Evolutionary conservation across 805 yeast genomes (phyloP).

Genomic region (Wickerhamomyces hampshirensis): DNA sequence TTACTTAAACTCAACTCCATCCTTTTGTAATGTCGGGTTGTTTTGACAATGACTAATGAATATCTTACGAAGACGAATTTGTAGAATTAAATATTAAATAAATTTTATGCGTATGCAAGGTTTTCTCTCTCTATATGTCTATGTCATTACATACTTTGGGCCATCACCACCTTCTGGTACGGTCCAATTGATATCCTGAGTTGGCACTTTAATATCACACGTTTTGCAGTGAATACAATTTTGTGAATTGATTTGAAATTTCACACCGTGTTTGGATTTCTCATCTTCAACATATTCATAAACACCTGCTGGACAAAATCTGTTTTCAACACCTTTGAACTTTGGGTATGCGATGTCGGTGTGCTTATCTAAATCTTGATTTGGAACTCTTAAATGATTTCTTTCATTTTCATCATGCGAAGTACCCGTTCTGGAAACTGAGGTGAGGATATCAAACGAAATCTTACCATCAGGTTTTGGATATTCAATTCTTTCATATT

Average conservation of each 20-base stretch:
- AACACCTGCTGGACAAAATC: constrained; percentile 98
- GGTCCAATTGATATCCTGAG: constrained; percentile 91
- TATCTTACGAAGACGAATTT: background rate
- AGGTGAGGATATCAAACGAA: constrained; percentile 87
- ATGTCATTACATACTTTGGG: constrained; percentile 89
- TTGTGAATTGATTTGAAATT: constrained; percentile 91
- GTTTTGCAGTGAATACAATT: constrained; percentile 98
- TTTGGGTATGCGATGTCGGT: constrained; percentile 65
- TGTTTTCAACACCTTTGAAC: constrained; percentile 81
- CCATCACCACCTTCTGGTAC: constrained; percentile 99
- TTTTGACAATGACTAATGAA: constrained; percentile 1
- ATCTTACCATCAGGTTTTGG: constrained; percentile 95
- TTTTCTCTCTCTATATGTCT: constrained; percentile 1
- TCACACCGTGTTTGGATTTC: constrained; percentile 52
- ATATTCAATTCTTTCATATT: constrained; percentile 70
- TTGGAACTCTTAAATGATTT: constrained; percentile 73
- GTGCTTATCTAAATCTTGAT: constrained; percentile 62
- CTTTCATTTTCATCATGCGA: constrained; percentile 92
- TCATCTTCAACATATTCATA: constrained; percentile 83
- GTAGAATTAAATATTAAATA: background rate
- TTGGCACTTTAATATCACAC: constrained; percentile 94
- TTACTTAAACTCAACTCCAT: constrained; percentile 20
- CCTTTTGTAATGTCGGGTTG: constrained; percentile 2
- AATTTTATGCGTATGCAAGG: constrained; percentile 5
- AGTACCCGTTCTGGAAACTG: constrained; percentile 96